Evolutionary conservation across 441 rosid genomes (phyloP).

Genomic region (Manihot esculenta): DNA sequence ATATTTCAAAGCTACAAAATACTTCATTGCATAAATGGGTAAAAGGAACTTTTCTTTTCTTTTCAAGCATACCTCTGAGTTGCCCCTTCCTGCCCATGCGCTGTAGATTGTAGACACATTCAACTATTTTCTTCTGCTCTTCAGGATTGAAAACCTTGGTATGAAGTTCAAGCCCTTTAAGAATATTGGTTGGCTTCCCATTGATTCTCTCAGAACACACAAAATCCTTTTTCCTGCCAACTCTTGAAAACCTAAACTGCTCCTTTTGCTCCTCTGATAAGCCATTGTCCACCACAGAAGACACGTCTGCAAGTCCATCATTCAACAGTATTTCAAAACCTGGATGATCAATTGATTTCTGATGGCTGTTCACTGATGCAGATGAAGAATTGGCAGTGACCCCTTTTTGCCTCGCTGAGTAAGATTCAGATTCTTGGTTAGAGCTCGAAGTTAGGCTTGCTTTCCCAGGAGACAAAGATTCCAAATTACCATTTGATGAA

Average conservation of each 20-base stretch:
- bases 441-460: not conserved
- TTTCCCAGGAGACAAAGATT: not conserved
- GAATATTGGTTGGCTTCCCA: constrained; percentile 34
- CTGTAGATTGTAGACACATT: constrained; percentile 35
- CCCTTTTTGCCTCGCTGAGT: not conserved
- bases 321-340: constrained; percentile 20
- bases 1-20: not conserved
- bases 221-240: constrained; percentile 39
- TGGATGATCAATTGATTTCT: not conserved
- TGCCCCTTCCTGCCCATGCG: constrained; percentile 32
- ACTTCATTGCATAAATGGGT: not conserved
- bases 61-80: constrained; percentile 32
- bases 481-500: not conserved
- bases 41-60: too few relatives aligned
- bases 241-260: constrained; percentile 24
- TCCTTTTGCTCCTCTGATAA: constrained; percentile 35
- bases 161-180: constrained; percentile 46
- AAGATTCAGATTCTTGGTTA: not conserved
- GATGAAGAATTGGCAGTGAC: not conserved
- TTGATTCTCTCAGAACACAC: constrained; percentile 31
- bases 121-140: constrained; percentile 43
- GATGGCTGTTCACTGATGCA: constrained; percentile 15
- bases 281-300: constrained; percentile 15
- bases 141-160: constrained; percentile 34
- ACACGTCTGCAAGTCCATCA: constrained; percentile 12